Base-by-base conservation (phyloP, 2,329 filamentous ascomycete genomes). In the Dendryphion nanum region DNA sequence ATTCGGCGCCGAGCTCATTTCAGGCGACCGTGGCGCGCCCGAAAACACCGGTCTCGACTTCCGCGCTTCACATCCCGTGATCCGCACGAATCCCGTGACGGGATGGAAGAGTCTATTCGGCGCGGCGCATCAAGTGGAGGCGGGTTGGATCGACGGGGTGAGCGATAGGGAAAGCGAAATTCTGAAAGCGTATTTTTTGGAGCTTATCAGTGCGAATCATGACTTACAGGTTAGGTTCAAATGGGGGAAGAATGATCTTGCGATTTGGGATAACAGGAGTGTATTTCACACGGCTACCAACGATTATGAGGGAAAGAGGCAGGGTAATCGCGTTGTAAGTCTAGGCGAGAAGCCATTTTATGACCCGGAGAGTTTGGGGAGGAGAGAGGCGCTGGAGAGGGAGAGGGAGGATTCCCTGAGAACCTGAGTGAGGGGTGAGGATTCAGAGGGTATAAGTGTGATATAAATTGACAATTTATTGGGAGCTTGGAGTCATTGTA, bases 211-310 rank as follows among this genome's bases (percentile, higher is more conserved):
- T 5, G 66, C 77, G 51, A 81, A 81, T 50, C 76, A 80, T 43
- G 78, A 81, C 49, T 66, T 72, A 0, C 77, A 80, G 50, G 75
- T 80, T 6, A 67, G 77, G 4, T 78, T 73, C 51, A 69, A 67
- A 42, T 75, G 72, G 72, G 51, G 55, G 16, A 46, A 63, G 47
- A 71, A 64, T 38, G 44, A 59, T 18, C 21, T 40, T 7, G 37
- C 31, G 12, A 34, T 40, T 15, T 40, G 37, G 82, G 82, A 86
- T 53, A 85, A 85, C 44, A 64, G 78, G 6, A 75, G 73, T 37
- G 73, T 67, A 1, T 81, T 77, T 59, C 79, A 82, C 48, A 75
- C 74, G 21, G 80, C 79, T 0, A 84, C 79, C 0, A 81, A 77
- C 45, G 82, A 85, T 47, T 84, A 83, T 30, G 71, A 72, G 13